phyloP scores from a whole-genome alignment of 2,329 filamentous ascomycete species.

The Fusarium secorum region DNA sequence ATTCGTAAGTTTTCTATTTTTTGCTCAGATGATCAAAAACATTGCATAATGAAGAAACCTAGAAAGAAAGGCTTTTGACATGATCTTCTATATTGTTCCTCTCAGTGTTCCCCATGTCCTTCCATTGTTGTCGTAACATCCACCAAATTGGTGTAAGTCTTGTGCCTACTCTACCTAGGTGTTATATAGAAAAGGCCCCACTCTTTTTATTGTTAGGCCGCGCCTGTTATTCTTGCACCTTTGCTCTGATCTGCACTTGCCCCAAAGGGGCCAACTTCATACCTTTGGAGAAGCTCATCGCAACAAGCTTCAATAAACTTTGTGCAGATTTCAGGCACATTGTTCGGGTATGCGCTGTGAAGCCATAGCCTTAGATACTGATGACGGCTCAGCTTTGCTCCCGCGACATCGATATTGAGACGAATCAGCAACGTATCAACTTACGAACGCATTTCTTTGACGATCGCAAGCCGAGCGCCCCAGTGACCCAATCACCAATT shows the following conservation, averaged over 20 bases:
- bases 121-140: background rate
- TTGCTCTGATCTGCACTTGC: conserved; percentile 23
- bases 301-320: conserved; percentile 1
- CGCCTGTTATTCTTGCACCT: conserved; percentile 14
- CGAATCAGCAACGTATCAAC: conserved; percentile 30
- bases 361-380: conserved; percentile 26
- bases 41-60: too few species aligned
- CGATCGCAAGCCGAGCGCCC: background rate
- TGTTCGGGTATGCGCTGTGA: conserved; percentile 44
- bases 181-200: background rate
- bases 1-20: background rate
- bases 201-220: conserved; percentile 25
- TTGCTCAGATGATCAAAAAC: background rate
- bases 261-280: conserved; percentile 15
- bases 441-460: background rate
- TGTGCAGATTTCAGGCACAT: conserved; percentile 18
- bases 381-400: conserved; percentile 43
- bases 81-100: background rate
- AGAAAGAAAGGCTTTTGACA: background rate
- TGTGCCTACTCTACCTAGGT: background rate
- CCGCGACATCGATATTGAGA: conserved; percentile 39
- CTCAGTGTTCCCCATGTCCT: background rate
- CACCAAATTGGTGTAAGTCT: background rate
- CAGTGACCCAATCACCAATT: background rate
- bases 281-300: conserved; percentile 5